Conservation (phyloP, 352 stramenopile genomes). For the Globisporangium viniferum region DNA sequence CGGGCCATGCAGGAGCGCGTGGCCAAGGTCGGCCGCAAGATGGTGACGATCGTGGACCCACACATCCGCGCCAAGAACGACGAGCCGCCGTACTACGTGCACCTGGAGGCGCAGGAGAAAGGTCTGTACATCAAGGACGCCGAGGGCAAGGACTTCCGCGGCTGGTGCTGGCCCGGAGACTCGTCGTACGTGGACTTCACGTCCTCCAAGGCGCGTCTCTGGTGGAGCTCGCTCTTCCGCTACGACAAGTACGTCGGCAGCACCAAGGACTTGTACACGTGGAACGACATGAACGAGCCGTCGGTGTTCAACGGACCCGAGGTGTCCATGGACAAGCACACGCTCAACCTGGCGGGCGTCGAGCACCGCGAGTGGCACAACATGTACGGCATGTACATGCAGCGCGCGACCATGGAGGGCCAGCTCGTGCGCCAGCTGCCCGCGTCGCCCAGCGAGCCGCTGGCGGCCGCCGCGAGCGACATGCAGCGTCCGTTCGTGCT, state of each 20-base stretch:
- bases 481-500: constrained; percentile 97
- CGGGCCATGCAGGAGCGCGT: constrained; percentile 94
- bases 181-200: constrained; percentile 99
- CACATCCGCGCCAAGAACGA: constrained; percentile 97
- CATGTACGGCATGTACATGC: constrained; percentile 98
- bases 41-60: constrained; percentile 99
- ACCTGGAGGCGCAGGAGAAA: constrained; percentile 72
- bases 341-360: constrained; percentile 87
- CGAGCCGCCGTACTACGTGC: constrained; percentile 88
- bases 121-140: constrained; percentile 97
- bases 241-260: constrained; percentile 94
- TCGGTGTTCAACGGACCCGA: constrained; percentile 99
- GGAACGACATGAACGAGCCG: constrained; percentile 99
- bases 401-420: constrained; percentile 94
- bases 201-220: constrained; percentile 87
- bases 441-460: constrained; percentile 23
- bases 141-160: constrained; percentile 96
- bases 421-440: constrained; percentile 75
- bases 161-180: constrained; percentile 99
- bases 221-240: constrained; percentile 96
- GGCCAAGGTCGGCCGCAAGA: constrained; percentile 90
- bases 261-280: constrained; percentile 94
- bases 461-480: constrained; percentile 47
- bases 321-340: constrained; percentile 97
- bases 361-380: constrained; percentile 99